Conservation (phyloP, 2,329 filamentous ascomycete genomes). For the Colletotrichum aenigma region DNA sequence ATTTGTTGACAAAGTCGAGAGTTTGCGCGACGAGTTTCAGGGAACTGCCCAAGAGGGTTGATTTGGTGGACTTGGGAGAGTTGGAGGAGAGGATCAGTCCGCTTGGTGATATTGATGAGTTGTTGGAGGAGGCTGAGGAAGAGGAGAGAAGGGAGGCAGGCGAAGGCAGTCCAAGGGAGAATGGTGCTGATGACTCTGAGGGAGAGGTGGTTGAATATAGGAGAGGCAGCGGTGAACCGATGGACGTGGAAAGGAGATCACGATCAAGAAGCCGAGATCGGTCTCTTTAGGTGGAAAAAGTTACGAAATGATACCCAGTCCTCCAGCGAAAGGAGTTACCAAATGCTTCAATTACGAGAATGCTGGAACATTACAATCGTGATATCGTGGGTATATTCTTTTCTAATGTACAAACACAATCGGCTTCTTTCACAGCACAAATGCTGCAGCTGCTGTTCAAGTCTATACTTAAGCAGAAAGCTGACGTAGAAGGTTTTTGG, state of each 20-base stretch:
- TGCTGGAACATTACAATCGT: not conserved
- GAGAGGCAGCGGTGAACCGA: constrained; percentile 24
- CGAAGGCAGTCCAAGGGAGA: constrained; percentile 28
- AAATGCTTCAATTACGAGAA: not conserved
- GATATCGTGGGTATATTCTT: not conserved
- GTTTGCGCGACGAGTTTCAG: constrained; percentile 91
- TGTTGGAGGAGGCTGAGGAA: constrained; percentile 68
- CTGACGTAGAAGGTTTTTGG: constrained; percentile 45
- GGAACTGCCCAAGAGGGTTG: constrained; percentile 83
- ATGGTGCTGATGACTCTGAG: constrained; percentile 39
- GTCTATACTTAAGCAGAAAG: constrained; percentile 16
- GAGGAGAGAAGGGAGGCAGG: constrained; percentile 33
- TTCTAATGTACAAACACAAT: not conserved
- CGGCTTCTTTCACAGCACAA: not conserved
- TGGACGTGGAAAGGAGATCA: constrained; percentile 39
- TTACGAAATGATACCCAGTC: constrained; percentile 6
- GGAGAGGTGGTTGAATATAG: constrained; percentile 38
- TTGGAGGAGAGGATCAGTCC: constrained; percentile 86
- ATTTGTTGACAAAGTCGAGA: constrained; percentile 84
- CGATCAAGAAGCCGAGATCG: constrained; percentile 10
- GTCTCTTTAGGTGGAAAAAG: not conserved
- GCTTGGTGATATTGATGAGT: constrained; percentile 77
- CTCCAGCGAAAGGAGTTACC: not conserved
- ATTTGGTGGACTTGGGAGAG: constrained; percentile 87
- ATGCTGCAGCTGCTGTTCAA: not conserved